Evolutionary conservation across 2,329 filamentous ascomycete species (phyloP).

Genomic region (Metarhizium guizhouense): DNA sequence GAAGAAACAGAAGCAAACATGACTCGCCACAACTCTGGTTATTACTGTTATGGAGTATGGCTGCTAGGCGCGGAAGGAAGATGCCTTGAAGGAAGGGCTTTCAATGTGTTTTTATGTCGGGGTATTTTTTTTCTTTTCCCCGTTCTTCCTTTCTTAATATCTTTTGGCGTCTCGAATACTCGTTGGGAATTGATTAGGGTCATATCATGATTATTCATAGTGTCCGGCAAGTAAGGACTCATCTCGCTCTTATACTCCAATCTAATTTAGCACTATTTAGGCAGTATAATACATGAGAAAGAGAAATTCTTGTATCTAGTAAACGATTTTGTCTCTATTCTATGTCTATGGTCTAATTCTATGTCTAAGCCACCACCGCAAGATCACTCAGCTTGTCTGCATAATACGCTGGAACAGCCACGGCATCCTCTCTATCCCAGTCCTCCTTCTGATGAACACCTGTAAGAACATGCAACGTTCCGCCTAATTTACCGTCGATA

Average conservation of each 20-base stretch:
- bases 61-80: not conserved
- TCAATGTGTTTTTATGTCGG: too few species aligned
- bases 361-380: conserved; percentile 16
- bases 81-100: too few species aligned
- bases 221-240: not conserved
- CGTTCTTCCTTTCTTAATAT: too few species aligned
- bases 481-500: conserved; percentile 80
- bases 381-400: conserved; percentile 80
- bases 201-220: not conserved
- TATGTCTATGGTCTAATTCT: conserved; percentile 3
- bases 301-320: not conserved
- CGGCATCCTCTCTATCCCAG: conserved; percentile 59
- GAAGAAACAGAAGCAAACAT: conserved; percentile 24
- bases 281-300: not conserved
- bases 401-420: conserved; percentile 71
- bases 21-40: too few species aligned
- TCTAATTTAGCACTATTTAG: too few species aligned
- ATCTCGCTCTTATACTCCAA: too few species aligned
- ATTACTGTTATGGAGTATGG: not conserved
- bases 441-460: conserved; percentile 83
- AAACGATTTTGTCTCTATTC: not conserved
- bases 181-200: too few species aligned
- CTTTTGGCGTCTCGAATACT: too few species aligned
- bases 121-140: too few species aligned
- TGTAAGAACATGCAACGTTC: conserved; percentile 83